These are phyloP conservation scores for Fusarium camptoceras DNA, from an alignment of 2,329 filamentous ascomycete species.

Conservation along the genomic window DNA sequence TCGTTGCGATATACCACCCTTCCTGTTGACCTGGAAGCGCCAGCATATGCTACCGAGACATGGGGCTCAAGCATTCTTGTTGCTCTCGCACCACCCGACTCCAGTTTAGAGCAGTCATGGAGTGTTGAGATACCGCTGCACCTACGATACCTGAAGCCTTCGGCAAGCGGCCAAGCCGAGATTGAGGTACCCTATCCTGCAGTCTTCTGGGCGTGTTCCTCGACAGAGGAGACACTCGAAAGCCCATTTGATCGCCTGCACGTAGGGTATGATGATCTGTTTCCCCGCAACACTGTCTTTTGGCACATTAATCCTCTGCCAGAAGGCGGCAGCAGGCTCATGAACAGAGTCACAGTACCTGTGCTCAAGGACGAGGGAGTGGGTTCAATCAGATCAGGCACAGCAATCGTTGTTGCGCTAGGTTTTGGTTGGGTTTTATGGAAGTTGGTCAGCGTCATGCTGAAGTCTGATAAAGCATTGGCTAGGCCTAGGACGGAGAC, in stretches of 20 bases:
- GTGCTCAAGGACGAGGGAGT: slow-evolving; percentile 69
- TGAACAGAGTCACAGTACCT: slow-evolving; percentile 70
- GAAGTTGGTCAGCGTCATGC: slow-evolving; percentile 58
- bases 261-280: slow-evolving; percentile 87
- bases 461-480: slow-evolving; percentile 8
- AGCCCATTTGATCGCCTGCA: slow-evolving; percentile 90
- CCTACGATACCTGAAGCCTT: slow-evolving; percentile 81
- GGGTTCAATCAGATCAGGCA: slow-evolving; percentile 64
- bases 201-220: slow-evolving; percentile 90
- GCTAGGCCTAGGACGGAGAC: neutral
- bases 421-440: slow-evolving; percentile 79
- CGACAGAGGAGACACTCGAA: slow-evolving; percentile 73
- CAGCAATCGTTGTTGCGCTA: slow-evolving; percentile 67
- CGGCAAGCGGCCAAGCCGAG: slow-evolving; percentile 63
- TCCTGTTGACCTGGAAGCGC: slow-evolving; percentile 90
- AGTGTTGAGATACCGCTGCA: slow-evolving; percentile 83
- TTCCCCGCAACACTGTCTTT: slow-evolving; percentile 81
- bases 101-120: slow-evolving; percentile 61
- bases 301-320: slow-evolving; percentile 77
- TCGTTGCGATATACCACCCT: slow-evolving; percentile 75
- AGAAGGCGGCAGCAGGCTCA: slow-evolving; percentile 53
- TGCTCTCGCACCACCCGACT: slow-evolving; percentile 71
- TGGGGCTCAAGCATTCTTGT: slow-evolving; percentile 87
- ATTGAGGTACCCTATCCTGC: slow-evolving; percentile 81
- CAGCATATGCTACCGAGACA: slow-evolving; percentile 77